Evolutionary conservation across 2,329 filamentous ascomycete genomes (phyloP), one percentile per base, ranked within the genome.

Genomic region (Aspergillus aculeatinus): DNA sequence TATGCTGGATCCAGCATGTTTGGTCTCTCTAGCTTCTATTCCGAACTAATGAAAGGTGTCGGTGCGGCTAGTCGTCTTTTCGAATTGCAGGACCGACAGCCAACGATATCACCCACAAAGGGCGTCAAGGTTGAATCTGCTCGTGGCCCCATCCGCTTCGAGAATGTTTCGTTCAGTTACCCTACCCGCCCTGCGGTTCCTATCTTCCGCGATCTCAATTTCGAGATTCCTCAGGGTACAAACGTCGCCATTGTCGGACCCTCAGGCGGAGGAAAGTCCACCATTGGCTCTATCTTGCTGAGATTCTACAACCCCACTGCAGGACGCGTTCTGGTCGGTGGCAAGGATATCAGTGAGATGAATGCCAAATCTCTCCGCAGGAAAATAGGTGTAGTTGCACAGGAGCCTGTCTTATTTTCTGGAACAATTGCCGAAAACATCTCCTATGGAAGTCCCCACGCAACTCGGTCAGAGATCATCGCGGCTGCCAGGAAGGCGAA

Each of bases 31-130:
- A 92, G 91, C 59, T 99, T 99, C 79, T 99, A 97, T 77, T 96
- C 93, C 0, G 95, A 99, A 74, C 83, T 99, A 63, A 99, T 99
- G 95, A 99, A 99, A 77, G 96, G 96, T 48, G 94, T 96, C 4
- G 95, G 96, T 70, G 95, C 95, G 48, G 95, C 95, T n/a, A 96
- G 90, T 70, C 89, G 95, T 61, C 82, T 99, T 1, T 99, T 99
- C 71, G 95, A 99, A 73, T 84, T 99, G 5, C 93, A 98, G 74
- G 95, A 99, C 74, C 88, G 95, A 63, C 82, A 91, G 60, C 90
- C 93, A 0, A 89, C 87, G 2, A 96, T 98, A 62, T 89, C 89
- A n/a, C 87, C 93, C 21, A 99, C 96, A 0, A 87, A 89, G 55
- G 95, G 95, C 64, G 73, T 82, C 31, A 89, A 87, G 61, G 92